phyloP scores from a whole-genome alignment of 1,284 basidiomycete species.

The Heterobasidion occidentale region DNA sequence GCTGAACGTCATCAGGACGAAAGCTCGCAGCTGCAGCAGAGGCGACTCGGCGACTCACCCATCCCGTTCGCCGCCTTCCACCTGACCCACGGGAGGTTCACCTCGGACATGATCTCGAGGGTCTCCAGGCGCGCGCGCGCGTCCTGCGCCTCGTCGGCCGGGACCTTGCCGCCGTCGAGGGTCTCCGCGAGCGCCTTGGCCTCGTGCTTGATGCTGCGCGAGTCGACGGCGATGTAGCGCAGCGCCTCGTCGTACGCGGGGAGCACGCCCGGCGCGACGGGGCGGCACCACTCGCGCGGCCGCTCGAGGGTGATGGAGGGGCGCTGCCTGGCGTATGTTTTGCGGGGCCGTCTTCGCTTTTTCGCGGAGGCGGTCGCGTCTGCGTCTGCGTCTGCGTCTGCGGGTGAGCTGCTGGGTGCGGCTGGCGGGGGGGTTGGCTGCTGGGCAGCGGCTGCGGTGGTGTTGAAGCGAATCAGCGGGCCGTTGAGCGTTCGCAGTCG shows the following conservation, averaged over 20 bases:
- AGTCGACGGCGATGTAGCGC: conserved; percentile 49
- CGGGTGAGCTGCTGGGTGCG: too few species aligned
- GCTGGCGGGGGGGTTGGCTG: too few species aligned
- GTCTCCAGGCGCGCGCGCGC: conserved; percentile 28
- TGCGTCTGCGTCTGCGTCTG: too few species aligned
- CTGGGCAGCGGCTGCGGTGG: too few species aligned
- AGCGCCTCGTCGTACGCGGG: conserved; percentile 83
- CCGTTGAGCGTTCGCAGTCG: too few species aligned
- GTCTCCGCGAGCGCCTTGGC: conserved; percentile 30
- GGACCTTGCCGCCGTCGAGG: conserved; percentile 15
- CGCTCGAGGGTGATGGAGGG: conserved; percentile 40
- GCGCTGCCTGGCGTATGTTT: conserved; percentile 17
- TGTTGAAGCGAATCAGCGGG: too few species aligned
- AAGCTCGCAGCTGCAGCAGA: not conserved
- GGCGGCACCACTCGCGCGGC: conserved; percentile 59
- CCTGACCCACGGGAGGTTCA: conserved; percentile 73
- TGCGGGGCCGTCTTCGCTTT: too few species aligned
- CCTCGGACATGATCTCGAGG: conserved; percentile 42
- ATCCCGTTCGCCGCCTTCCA: conserved; percentile 73
- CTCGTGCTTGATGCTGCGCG: conserved; percentile 35
- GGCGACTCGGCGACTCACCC: conserved; percentile 38
- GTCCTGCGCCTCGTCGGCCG: conserved; percentile 30
- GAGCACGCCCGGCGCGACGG: conserved; percentile 58
- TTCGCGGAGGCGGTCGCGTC: too few species aligned
- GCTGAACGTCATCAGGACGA: conserved; percentile 27